Evolutionary conservation across 2,329 filamentous ascomycete genomes (phyloP), one percentile per base, ranked within the genome.

Genomic region (Pseudogymnoascus sp.): DNA sequence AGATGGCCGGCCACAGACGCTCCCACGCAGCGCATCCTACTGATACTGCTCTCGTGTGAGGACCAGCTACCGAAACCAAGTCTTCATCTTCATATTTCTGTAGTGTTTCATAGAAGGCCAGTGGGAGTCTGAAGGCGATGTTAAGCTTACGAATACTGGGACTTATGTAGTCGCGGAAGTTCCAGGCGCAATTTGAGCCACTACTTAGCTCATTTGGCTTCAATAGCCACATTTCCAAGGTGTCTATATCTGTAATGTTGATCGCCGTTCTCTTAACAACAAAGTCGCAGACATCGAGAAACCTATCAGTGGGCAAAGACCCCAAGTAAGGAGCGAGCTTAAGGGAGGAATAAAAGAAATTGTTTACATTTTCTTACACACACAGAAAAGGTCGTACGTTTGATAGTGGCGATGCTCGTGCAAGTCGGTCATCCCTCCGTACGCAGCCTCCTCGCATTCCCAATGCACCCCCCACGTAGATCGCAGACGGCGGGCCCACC

Each of bases 341-440:
- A 51, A 28, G 13, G 13, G n/a, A 25, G 2, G 6, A 13, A n/a
- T 16, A 51, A 51, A 25, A 10, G 13, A 51, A 51, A 21, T 25
- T 25, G 45, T n/a, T 51, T 51, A 51, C 45, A 51, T 51, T 51
- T 51, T 51, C 45, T 51, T 51, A 28, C 45, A 51, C 45, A 51
- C 45, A 25, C 8, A 25, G 10, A 51, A 16, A 51, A 51, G 45
- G 21, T 51, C 16, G 21, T 25, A 51, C 13, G 14, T 23, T n/a
- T 51, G 21, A n/a, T 51, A 11, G 6, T 21, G 45, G 45, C 21
- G 6, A 51, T 28, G 45, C 45, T 51, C 13, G 45, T 10, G 21
- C 45, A 51, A 25, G 21, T 54, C n/a, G 1, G 39, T 19, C 7
- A 3, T 41, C 23, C 16, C 48, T 31, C 7, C 3, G 48, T 25